These are phyloP conservation scores for Solanum rostratum DNA, from an alignment of 257 asterid species.

Conservation along the genomic window DNA sequence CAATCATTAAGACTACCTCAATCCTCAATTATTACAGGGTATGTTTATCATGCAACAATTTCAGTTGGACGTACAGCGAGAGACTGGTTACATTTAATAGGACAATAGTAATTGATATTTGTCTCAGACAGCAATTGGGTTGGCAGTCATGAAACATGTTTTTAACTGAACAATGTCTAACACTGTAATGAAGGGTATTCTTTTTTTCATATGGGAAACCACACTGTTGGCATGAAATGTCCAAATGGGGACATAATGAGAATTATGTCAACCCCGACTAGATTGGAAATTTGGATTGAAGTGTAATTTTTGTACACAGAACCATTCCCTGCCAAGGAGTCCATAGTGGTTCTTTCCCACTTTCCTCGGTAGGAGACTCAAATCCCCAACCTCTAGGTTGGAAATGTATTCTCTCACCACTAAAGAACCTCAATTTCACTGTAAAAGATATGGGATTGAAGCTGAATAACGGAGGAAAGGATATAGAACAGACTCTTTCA, in stretches of 20 bases:
- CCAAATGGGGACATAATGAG: neutral
- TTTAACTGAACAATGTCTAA: neutral
- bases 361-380: neutral
- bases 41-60: neutral
- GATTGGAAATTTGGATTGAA: neutral
- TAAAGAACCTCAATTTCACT: neutral
- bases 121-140: neutral
- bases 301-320: neutral
- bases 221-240: neutral
- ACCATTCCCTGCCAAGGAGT: neutral
- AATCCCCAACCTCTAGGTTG: neutral
- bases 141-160: neutral
- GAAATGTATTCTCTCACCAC: neutral
- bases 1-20: neutral
- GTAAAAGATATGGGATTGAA: neutral
- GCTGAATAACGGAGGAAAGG: neutral
- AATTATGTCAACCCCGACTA: neutral
- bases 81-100: neutral
- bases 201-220: neutral
- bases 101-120: neutral
- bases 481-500: neutral
- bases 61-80: neutral
- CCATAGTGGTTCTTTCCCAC: neutral
- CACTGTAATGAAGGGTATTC: neutral
- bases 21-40: neutral